Evolutionary conservation across 768 basidiomycete genomes (phyloP), one percentile per base, ranked within the genome.

Genomic region (Pleurotus salmoneostramineus): DNA sequence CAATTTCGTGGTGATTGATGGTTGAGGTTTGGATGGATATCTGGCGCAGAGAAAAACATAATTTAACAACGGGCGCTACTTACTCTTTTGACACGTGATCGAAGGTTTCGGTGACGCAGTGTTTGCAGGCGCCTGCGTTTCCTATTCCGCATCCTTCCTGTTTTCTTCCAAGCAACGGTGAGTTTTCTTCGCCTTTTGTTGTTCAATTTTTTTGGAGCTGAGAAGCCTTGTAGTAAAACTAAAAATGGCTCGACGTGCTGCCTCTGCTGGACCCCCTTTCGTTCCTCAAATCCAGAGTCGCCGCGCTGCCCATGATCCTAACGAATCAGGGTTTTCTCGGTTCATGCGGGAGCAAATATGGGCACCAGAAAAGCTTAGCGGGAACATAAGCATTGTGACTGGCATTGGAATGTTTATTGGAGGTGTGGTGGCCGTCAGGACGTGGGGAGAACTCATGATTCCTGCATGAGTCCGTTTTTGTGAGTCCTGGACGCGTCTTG

Each of bases 371-470:
- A 91, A 92, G 69, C 64, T 87, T 12, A 74, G 79, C 10, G 91
- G 91, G 58, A 93, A 93, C 68, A 64, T 91, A 66, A 89, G 79
- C 66, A 81, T 92, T 60, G 63, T 85, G 46, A 83, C 85, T 6
- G 87, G 87, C 15, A 72, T 87, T 5, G 75, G 78, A 5, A 71
- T 91, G 60, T 93, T 93, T 64, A 71, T 83, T 27, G 88, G 82
- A 32, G 89, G 89, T 3, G 84, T 93, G 57, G 69, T 85, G 45
- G 83, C 76, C 11, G 83, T 87, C 12, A 84, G 90, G 69, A 82
- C 83, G 43, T 96, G 88, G 81, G 92, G 92, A 8, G 89, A 88
- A 43, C 68, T 89, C 44, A 81, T 93, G 74, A 80, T 93, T 5
- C 88, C 88, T 45, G 83, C 81, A 31, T 89, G 69, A 73, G 57